Evolutionary conservation across 2,329 filamentous ascomycete genomes (phyloP).

Genomic region (Elsinoe arachidis): DNA sequence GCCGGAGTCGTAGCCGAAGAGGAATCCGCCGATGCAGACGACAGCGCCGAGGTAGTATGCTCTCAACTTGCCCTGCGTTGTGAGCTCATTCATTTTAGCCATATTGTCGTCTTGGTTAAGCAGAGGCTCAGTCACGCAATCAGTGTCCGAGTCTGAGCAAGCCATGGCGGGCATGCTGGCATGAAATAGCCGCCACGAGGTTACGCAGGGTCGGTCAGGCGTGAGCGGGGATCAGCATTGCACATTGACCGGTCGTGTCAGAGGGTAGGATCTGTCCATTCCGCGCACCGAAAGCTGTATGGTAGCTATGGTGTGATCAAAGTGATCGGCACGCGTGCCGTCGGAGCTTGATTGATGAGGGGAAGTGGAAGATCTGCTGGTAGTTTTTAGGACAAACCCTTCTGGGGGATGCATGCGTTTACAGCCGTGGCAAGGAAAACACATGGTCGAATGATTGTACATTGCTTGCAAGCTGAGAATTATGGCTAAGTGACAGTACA

Average conservation of each 20-base stretch:
- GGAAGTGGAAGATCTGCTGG: too few relatives aligned
- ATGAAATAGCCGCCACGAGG: background rate
- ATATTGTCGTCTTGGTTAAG: background rate
- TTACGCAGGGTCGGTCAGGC: background rate
- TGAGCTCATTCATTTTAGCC: background rate
- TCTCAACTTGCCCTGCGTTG: conserved; percentile 31
- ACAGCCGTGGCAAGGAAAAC: too few relatives aligned
- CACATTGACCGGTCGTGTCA: background rate
- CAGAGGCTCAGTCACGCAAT: background rate
- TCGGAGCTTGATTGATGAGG: background rate
- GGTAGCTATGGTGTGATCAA: conserved; percentile 5
- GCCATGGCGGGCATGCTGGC: background rate
- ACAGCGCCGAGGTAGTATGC: conserved; percentile 46
- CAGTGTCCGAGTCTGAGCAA: background rate
- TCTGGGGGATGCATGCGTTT: too few relatives aligned
- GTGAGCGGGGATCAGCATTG: background rate
- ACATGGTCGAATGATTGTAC: too few relatives aligned
- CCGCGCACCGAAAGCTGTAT: background rate
- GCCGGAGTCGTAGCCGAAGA: conserved; percentile 39
- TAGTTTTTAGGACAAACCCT: too few relatives aligned
- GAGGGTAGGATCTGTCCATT: background rate
- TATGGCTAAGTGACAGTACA: too few relatives aligned
- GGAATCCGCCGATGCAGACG: conserved; percentile 44
- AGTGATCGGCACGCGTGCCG: conserved; percentile 1
- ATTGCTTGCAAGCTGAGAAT: too few relatives aligned